These are phyloP conservation scores for Cicer chorassanicum DNA, from an alignment of 306 rosid genomes.

Conservation along the genomic window DNA sequence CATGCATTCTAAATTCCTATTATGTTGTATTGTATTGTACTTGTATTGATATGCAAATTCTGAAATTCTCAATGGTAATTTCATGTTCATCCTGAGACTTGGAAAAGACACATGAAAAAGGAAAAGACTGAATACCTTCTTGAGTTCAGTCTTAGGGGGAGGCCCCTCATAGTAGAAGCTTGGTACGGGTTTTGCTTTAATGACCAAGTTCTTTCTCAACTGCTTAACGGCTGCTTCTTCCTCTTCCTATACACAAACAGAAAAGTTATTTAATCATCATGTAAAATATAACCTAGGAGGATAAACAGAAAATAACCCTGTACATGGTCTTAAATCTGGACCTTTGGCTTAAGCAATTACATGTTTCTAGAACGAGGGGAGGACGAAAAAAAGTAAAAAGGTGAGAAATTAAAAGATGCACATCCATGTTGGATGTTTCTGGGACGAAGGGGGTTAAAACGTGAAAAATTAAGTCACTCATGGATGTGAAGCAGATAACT, in stretches of 20 bases:
- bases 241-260: constrained; percentile 73
- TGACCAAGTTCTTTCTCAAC: constrained; percentile 81
- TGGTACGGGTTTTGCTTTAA: constrained; percentile 96
- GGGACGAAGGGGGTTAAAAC: background rate
- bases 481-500: constrained; percentile 26
- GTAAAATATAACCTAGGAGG: constrained; percentile 27
- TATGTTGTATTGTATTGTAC: constrained; percentile 12
- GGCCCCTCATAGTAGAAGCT: constrained; percentile 90
- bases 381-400: constrained; percentile 8
- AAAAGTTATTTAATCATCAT: constrained; percentile 14
- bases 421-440: constrained; percentile 19
- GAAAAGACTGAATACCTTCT: constrained; percentile 67
- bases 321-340: constrained; percentile 17
- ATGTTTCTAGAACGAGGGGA: constrained; percentile 9
- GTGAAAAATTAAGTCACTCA: background rate
- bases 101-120: constrained; percentile 3
- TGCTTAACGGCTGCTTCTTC: constrained; percentile 87
- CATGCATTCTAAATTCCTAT: background rate
- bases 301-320: constrained; percentile 16
- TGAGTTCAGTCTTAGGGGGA: constrained; percentile 81
- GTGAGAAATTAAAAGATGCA: background rate
- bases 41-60: constrained; percentile 24
- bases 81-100: constrained; percentile 28
- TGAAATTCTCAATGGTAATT: constrained; percentile 18
- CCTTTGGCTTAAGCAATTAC: constrained; percentile 32